Conservation (phyloP, 805 yeast species). For the Yarrowia sp. region DNA sequence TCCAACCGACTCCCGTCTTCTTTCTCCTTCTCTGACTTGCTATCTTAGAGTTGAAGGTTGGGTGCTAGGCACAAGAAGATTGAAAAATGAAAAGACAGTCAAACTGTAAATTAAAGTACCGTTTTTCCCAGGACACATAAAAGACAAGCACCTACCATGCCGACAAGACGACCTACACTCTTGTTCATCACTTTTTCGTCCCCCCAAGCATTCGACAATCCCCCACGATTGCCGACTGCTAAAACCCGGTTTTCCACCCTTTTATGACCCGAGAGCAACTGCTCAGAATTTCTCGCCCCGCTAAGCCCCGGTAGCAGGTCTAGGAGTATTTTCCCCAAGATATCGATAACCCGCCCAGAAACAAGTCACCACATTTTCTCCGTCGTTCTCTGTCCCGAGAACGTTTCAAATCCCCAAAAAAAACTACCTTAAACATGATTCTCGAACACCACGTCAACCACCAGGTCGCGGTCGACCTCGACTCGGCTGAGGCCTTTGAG, state of each 20-base stretch:
- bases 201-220: constrained; percentile 16
- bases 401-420: neutral
- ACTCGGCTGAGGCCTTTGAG: constrained; percentile 90
- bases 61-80: neutral
- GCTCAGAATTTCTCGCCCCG: constrained; percentile 26
- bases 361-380: neutral
- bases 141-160: neutral
- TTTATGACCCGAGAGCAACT: constrained; percentile 26
- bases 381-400: neutral
- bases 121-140: neutral
- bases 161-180: neutral
- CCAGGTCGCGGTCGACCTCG: constrained; percentile 70
- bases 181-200: neutral
- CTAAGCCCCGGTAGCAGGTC: constrained; percentile 27
- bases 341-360: neutral
- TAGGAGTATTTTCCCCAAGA: constrained; percentile 1
- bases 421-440: neutral
- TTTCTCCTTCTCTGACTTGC: neutral
- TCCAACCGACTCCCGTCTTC: neutral
- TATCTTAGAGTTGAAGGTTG: constrained; percentile 16
- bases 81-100: neutral
- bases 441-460: constrained; percentile 55
- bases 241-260: constrained; percentile 2
- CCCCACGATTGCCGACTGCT: constrained; percentile 24
- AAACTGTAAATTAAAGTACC: constrained; percentile 1